Base-by-base conservation (phyloP, 1,284 basidiomycete species). In the Anthracocystis setariae region DNA sequence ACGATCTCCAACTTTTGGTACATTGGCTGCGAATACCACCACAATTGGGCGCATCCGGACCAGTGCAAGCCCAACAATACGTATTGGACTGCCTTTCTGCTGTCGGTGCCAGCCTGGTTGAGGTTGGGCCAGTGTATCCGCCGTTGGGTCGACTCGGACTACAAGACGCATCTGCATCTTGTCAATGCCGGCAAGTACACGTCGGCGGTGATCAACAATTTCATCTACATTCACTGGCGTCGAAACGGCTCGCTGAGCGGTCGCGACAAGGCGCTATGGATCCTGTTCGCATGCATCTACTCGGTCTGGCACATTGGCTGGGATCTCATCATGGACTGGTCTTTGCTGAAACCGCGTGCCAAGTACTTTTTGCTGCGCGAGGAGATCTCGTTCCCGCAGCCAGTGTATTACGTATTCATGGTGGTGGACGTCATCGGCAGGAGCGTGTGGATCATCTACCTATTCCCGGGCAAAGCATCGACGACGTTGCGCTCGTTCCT, bases 101-200 rank as follows among this genome's bases (percentile, higher is more conserved):
- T 91, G 2, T 23, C 88, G 84, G 72, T 92, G 0, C 92, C 92
- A 0, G 86, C 90, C 15, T 56, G 91, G 1, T 85, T 89, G 32
- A 92, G 94, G 85, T 81, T 94, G 44, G 85, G 91, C 12, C 94
- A 98, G 82, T 93, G 92, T 82, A 77, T 95, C 40, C 90, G 90
- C 76, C 92, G 94, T 85, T 97, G 90, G 82, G 84, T 84, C 37
- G 94, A 96, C 81, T 92, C 91, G 8, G 85, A 74, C 25, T 61
- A 66, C 39, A 51, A 85, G 40, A 84, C 91, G 27, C 77, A 85
- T 25, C 90, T 90, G 0, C 93, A 97, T 85, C 85, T 97, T 29
- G 88, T 96, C 80, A 97, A 97, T 71, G 92, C 91, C 3, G 79
- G 75, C 45, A 83, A 83, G 67, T 83, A 83, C 49, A 38, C 69